Conservation (phyloP, 1,284 basidiomycete genomes). For the Trametes versicolor region DNA sequence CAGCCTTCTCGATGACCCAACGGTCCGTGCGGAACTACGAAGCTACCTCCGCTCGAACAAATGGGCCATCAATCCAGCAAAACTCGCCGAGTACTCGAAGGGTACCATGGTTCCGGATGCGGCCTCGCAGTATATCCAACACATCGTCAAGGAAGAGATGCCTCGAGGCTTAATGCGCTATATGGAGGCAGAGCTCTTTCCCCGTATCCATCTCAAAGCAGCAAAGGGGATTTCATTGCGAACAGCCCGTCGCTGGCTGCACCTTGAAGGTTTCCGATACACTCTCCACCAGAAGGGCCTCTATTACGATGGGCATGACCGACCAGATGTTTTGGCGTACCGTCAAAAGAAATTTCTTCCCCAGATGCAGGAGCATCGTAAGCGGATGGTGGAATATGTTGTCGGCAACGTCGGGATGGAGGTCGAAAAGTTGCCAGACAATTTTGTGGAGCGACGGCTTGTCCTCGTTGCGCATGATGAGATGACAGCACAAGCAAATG, state of each 20-base stretch:
- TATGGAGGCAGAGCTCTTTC: constrained; percentile 48
- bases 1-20: constrained; percentile 43
- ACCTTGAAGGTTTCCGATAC: constrained; percentile 45
- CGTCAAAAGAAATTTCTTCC: constrained; percentile 42
- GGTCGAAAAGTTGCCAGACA: constrained; percentile 26
- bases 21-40: constrained; percentile 36
- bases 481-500: constrained; percentile 50
- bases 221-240: constrained; percentile 14
- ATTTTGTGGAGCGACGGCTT: constrained; percentile 40
- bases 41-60: constrained; percentile 43
- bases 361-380: constrained; percentile 37
- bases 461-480: constrained; percentile 50
- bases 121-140: constrained; percentile 42
- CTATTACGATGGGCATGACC: constrained; percentile 50
- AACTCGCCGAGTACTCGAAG: constrained; percentile 36
- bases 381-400: constrained; percentile 41
- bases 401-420: constrained; percentile 40
- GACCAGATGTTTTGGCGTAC: constrained; percentile 45
- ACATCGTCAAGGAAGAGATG: constrained; percentile 46
- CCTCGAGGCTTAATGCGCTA: constrained; percentile 48
- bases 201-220: constrained; percentile 45
- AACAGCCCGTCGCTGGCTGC: constrained; percentile 46
- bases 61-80: constrained; percentile 48
- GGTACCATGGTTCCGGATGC: constrained; percentile 41
- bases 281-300: constrained; percentile 44